phyloP scores from a whole-genome alignment of 495 filamentous ascomycete genomes.

The Staphylotrichum tortipilum region DNA sequence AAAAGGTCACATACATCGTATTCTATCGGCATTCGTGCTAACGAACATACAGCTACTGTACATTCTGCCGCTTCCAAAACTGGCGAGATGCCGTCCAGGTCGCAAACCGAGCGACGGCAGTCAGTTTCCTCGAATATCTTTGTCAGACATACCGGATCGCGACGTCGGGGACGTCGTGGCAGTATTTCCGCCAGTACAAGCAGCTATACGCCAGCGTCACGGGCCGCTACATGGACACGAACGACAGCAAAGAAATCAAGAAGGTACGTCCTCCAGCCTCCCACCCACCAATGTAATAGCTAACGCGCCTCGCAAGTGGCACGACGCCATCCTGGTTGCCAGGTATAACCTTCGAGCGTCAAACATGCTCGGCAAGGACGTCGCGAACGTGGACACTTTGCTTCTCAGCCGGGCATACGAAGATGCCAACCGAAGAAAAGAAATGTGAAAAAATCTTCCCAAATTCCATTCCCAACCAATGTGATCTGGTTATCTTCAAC shows the following conservation, averaged over 20 bases:
- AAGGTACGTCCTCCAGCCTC: constrained; percentile 27
- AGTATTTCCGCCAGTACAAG: constrained; percentile 23
- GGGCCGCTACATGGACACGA: constrained; percentile 19
- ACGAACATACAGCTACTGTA: background rate
- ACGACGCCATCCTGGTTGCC: constrained; percentile 19
- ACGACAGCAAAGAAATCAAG: constrained; percentile 22
- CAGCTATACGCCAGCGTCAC: constrained; percentile 18
- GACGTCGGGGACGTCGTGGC: constrained; percentile 2
- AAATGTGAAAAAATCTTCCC: too few species aligned
- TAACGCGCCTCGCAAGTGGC: constrained; percentile 13
- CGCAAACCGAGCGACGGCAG: constrained; percentile 15
- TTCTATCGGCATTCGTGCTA: background rate
- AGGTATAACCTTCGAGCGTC: constrained; percentile 24
- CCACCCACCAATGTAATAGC: background rate
- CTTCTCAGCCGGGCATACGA: too few species aligned
- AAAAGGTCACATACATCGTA: background rate
- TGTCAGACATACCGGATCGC: constrained; percentile 19
- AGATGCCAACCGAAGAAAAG: too few species aligned
- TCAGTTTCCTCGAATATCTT: constrained; percentile 19
- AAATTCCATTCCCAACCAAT: too few species aligned
- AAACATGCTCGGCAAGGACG: constrained; percentile 21
- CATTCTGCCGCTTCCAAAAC: background rate
- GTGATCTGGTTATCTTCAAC: too few species aligned
- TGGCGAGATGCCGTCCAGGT: constrained; percentile 20
- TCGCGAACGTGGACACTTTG: too few species aligned